These are phyloP conservation scores for Sanguinoderma infundibulare DNA, from an alignment of 1,284 basidiomycete genomes.

Conservation along the genomic window DNA sequence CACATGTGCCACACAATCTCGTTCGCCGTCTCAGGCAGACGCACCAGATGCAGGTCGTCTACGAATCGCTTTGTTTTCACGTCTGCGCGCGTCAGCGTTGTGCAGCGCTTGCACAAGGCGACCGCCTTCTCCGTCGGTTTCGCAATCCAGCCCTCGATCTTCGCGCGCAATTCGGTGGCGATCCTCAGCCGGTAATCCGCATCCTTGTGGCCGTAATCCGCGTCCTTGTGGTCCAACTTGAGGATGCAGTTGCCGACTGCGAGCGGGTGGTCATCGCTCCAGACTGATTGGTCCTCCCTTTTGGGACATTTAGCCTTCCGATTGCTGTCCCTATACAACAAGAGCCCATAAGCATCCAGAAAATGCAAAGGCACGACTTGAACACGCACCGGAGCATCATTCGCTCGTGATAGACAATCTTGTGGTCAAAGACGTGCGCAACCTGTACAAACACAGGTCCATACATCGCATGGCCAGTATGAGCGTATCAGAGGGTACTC, in stretches of 20 bases:
- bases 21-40: not conserved
- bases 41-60: not conserved
- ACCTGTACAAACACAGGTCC: too few species aligned
- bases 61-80: too few species aligned
- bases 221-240: constrained; percentile 10
- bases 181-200: not conserved
- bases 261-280: not conserved
- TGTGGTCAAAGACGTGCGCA: not conserved
- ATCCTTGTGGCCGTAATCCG: not conserved
- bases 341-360: too few species aligned
- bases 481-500: not conserved
- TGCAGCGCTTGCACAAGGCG: not conserved
- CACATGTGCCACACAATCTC: constrained; percentile 8
- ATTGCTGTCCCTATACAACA: not conserved
- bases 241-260: not conserved
- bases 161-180: not conserved
- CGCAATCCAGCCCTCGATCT: not conserved
- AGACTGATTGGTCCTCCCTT: not conserved
- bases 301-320: not conserved
- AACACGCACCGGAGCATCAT: not conserved
- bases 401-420: not conserved
- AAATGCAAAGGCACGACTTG: too few species aligned
- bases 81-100: not conserved
- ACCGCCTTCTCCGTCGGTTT: not conserved
- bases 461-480: not conserved